Percentiles rank a stretch among this genome's conserved stretches.
phyloP scores from a whole-genome alignment of 129 eudicot genomes.

The Heracleum sosnowskyi region DNA sequence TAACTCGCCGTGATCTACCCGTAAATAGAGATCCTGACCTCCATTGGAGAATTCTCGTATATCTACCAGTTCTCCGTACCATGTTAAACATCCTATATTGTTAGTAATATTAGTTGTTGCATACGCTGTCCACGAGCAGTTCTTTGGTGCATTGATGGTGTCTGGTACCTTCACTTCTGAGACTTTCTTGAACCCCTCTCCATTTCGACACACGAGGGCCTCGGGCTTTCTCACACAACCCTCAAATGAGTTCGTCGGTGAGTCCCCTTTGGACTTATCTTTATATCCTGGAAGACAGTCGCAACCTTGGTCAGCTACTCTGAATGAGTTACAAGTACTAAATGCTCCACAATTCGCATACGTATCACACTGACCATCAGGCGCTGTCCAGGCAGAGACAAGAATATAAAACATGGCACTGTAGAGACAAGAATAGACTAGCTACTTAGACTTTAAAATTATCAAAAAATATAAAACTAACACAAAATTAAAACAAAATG shows the following conservation, averaged over 20 bases:
- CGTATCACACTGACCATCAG: constrained; percentile 16
- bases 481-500: no score
- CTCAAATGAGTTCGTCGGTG: not conserved
- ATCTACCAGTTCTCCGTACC: not conserved
- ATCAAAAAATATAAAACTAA: no score
- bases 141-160: constrained; percentile 1
- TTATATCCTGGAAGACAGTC: not conserved
- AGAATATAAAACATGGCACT: no score
- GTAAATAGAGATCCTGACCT: constrained; percentile 26
- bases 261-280: not conserved
- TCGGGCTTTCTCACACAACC: constrained; percentile 15
- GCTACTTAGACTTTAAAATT: no score
- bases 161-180: constrained; percentile 23
- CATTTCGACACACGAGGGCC: constrained; percentile 11
- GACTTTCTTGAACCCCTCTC: constrained; percentile 20
- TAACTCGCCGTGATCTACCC: constrained; percentile 27
- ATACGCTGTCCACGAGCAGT: constrained; percentile 8
- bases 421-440: no score
- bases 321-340: not conserved
- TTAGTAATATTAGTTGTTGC: constrained; percentile 1
- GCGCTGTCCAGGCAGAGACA: constrained; percentile 11
- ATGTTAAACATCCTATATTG: not conserved
- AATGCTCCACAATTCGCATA: not conserved
- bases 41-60: constrained; percentile 8
- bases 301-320: not conserved